These are phyloP conservation scores for Plasmodium reichenowi DNA, from an alignment of 169 alveolate species.

Conservation along the genomic window DNA sequence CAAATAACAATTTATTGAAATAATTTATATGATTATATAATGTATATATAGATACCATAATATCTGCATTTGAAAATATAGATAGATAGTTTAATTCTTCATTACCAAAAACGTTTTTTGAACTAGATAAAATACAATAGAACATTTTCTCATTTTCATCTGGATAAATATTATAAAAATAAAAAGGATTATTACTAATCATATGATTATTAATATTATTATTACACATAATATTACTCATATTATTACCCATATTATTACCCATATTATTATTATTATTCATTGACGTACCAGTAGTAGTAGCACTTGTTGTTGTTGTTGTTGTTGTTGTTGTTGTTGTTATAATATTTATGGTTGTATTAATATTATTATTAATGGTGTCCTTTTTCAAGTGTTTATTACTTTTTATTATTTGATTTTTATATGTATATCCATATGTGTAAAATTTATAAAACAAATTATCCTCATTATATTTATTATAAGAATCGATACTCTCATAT, in stretches of 20 bases:
- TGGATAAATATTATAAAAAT: constrained; percentile 20
- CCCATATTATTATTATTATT: too few species aligned
- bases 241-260: too few species aligned
- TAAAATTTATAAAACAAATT: constrained; percentile 42
- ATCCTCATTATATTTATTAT: constrained; percentile 54
- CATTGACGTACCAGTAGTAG: too few species aligned
- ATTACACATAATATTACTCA: too few species aligned
- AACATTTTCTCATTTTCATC: constrained; percentile 70
- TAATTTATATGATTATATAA: constrained; percentile 23
- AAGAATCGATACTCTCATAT: constrained; percentile 41
- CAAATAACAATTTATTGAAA: constrained; percentile 28
- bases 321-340: too few species aligned
- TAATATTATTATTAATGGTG: not conserved
- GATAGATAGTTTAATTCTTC: constrained; percentile 74
- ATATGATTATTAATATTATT: too few species aligned
- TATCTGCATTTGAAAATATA: constrained; percentile 64
- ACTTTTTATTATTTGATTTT: constrained; percentile 26
- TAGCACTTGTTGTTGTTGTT: too few species aligned
- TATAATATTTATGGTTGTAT: not conserved
- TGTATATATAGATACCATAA: constrained; percentile 49
- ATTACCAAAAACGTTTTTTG: constrained; percentile 44
- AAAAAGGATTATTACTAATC: too few species aligned
- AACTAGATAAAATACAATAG: constrained; percentile 43
- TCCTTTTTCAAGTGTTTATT: constrained; percentile 36
- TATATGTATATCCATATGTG: constrained; percentile 60